These are phyloP conservation scores for Bocquillonia castaneifolia DNA, from an alignment of 441 rosid species.

Conservation along the genomic window DNA sequence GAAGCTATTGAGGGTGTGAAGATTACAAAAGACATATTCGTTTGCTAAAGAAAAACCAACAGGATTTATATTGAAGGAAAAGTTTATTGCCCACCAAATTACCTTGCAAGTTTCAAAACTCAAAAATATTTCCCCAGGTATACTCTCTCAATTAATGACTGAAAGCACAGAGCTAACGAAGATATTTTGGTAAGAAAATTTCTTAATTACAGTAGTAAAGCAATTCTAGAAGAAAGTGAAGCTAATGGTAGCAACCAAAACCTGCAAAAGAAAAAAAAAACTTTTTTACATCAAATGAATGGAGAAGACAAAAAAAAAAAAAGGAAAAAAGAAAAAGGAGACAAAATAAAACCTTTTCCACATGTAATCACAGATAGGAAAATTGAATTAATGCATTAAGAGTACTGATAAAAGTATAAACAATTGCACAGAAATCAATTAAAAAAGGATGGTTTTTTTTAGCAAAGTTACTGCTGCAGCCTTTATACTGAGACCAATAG, in stretches of 20 bases:
- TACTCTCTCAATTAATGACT: background rate
- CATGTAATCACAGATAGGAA: background rate
- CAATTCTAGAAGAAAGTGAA: background rate
- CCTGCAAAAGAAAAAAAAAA: slow-evolving; percentile 6
- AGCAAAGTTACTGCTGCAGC: too few species aligned
- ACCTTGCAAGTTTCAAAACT: background rate
- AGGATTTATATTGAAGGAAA: background rate
- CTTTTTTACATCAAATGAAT: background rate
- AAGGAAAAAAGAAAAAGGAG: too few species aligned
- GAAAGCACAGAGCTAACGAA: background rate
- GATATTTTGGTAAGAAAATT: background rate
- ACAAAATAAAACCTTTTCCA: too few species aligned
- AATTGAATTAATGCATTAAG: background rate
- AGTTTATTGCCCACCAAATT: background rate
- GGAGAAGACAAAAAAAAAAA: background rate
- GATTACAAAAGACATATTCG: slow-evolving; percentile 44
- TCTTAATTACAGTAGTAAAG: background rate
- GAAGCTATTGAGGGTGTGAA: slow-evolving; percentile 31
- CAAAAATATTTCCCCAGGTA: background rate
- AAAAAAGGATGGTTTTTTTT: too few species aligned
- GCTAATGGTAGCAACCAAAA: background rate
- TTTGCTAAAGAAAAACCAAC: slow-evolving; percentile 5
- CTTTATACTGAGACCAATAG: too few species aligned
- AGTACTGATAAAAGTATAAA: background rate
- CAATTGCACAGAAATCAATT: background rate